A percentile compares a stretch with the other conserved stretches of the same genome.
These are phyloP conservation scores for Penicillium longicatenatum DNA, from an alignment of 495 filamentous ascomycete species.

Conservation along the genomic window DNA sequence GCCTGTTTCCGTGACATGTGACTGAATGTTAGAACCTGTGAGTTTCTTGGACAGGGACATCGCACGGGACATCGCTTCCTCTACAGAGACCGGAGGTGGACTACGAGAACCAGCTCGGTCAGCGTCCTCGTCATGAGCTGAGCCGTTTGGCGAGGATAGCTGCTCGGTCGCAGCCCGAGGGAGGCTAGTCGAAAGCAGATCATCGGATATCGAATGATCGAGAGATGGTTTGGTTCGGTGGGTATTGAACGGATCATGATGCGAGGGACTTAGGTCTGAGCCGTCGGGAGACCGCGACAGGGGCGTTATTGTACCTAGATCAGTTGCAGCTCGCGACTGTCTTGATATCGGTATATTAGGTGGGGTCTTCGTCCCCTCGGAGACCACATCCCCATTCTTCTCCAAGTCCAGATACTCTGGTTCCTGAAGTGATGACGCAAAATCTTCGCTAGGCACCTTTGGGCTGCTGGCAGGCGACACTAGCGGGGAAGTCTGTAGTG, in stretches of 20 bases:
- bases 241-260: slow-evolving; percentile 28
- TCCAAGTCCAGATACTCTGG: slow-evolving; percentile 81
- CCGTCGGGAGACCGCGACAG: slow-evolving; percentile 63
- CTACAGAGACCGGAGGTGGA: slow-evolving; percentile 71
- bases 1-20: slow-evolving; percentile 86
- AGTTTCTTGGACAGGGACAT: slow-evolving; percentile 85
- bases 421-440: slow-evolving; percentile 66
- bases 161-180: slow-evolving; percentile 12
- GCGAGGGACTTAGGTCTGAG: slow-evolving; percentile 40
- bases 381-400: slow-evolving; percentile 25
- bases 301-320: slow-evolving; percentile 64
- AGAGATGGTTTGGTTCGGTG: slow-evolving; percentile 31
- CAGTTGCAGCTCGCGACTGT: slow-evolving; percentile 47
- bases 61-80: slow-evolving; percentile 81
- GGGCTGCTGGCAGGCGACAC: slow-evolving; percentile 87
- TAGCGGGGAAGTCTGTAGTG: slow-evolving; percentile 89
- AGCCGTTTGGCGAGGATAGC: not conserved
- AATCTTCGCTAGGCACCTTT: slow-evolving; percentile 56
- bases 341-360: slow-evolving; percentile 40
- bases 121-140: not conserved
- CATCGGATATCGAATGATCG: slow-evolving; percentile 56
- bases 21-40: slow-evolving; percentile 85
- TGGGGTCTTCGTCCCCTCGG: slow-evolving; percentile 30
- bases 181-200: slow-evolving; percentile 38
- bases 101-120: slow-evolving; percentile 51